Evolutionary conservation across 441 rosid genomes (phyloP), one percentile per base, ranked within the genome.

Genomic region (Hura crepitans): DNA sequence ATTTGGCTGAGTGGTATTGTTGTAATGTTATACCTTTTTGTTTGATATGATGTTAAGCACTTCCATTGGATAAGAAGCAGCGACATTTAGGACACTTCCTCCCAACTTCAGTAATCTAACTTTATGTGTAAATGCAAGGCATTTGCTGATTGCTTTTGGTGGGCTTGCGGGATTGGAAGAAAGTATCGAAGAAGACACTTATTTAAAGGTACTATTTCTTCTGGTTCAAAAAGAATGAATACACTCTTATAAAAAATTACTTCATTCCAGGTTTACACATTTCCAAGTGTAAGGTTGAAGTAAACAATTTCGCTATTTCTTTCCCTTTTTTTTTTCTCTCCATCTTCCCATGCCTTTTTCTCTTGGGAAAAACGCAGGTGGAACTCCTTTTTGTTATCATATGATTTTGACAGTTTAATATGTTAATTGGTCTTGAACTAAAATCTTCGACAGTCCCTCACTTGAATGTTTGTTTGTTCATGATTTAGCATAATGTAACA

Each of bases 161-260:
- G 98, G 99, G 64, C 99, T 92, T 55, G 96, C 98, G 79, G 97
- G 99, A 70, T 80, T 92, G 72, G 99, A 95, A 80, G 97, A 92
- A 81, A 70, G 97, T 70, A 81, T 85, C 58, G 95, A 89, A 81
- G 93, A 82, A 77, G 99, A 92, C 75, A 71, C 70, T 67, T 74
- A 75, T 78, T 80, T 89, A 54, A 87, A 89, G 97, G 98, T 93
- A 68, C 33, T 49, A 28, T 25, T n/a, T 65, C 57, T 69, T 20
- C 50, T 33, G 10, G 14, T 43, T 5, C 6, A 20, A 9, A 53
- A 51, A 8, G 0, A 59, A 7, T 33, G 17, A 0, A 35, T 50
- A 35, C 23, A 10, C 15, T 66, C 12, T 18, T 67, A n/a, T 51
- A 28, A 28, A 25, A 11, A 33, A 15, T 50, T 53, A 2, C 1